phyloP scores from a whole-genome alignment of 2,329 filamentous ascomycete genomes.

The Orbilia oligospora region DNA sequence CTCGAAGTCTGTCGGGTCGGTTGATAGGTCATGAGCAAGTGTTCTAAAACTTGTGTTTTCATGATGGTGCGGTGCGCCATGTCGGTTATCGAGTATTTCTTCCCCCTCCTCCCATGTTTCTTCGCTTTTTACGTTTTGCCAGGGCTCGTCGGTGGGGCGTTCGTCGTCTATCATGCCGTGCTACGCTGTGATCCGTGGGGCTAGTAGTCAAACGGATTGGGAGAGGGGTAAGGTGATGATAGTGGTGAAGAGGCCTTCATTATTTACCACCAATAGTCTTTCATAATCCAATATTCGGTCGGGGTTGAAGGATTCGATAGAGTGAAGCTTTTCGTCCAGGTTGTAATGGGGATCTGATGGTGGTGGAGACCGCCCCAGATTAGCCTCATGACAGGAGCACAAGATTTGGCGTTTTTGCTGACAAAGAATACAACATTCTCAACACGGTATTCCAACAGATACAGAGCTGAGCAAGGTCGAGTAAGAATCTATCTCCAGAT shows the following conservation, averaged over 20 bases:
- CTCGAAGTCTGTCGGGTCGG: slow-evolving; percentile 55
- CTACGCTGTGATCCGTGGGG: slow-evolving; percentile 9
- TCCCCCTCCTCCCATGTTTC: background rate
- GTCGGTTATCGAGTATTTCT: background rate
- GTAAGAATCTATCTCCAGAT: too few relatives aligned
- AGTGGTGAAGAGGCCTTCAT: slow-evolving; percentile 48
- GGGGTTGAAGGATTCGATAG: slow-evolving; percentile 7
- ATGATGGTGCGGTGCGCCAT: slow-evolving; percentile 44
- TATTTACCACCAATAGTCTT: slow-evolving; percentile 26
- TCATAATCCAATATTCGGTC: slow-evolving; percentile 32
- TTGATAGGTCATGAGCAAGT: slow-evolving; percentile 35
- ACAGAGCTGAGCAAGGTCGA: too few relatives aligned
- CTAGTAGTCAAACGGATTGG: slow-evolving; percentile 8
- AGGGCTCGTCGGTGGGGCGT: slow-evolving; percentile 29
- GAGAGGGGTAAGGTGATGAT: slow-evolving; percentile 10
- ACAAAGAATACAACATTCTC: slow-evolving; percentile 25
- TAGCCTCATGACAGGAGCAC: slow-evolving; percentile 27
- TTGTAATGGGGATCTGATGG: slow-evolving; percentile 1
- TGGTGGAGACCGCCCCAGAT: slow-evolving; percentile 14
- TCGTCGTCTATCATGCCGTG: slow-evolving; percentile 48
- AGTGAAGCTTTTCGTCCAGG: slow-evolving; percentile 15
- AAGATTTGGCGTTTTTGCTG: slow-evolving; percentile 28
- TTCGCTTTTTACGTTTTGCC: slow-evolving; percentile 6
- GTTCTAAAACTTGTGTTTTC: slow-evolving; percentile 38
- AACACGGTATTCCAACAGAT: background rate